Evolutionary conservation across 805 yeast species (phyloP).

Genomic region (Metschnikowia reukaufii): DNA sequence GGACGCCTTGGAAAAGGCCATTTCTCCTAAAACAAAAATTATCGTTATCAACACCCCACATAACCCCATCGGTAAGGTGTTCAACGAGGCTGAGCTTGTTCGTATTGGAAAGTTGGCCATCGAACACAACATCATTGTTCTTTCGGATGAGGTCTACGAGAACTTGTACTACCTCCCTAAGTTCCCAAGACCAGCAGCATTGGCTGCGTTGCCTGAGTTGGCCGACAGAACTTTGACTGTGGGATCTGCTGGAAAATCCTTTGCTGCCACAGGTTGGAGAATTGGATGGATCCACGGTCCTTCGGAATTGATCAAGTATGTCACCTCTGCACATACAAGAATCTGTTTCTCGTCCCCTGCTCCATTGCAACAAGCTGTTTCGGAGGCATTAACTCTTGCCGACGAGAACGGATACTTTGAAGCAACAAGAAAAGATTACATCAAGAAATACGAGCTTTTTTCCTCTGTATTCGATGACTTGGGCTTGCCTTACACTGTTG

Average conservation of each 20-base stretch:
- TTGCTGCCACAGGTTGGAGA: slow-evolving; percentile 99
- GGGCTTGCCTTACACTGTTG: slow-evolving; percentile 81
- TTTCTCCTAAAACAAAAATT: slow-evolving; percentile 76
- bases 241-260: slow-evolving; percentile 96
- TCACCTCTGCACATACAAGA: slow-evolving; percentile 87
- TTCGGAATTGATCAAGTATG: slow-evolving; percentile 76
- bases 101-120: slow-evolving; percentile 81
- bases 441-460: slow-evolving; percentile 70
- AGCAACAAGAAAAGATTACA: slow-evolving; percentile 64
- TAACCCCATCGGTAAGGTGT: slow-evolving; percentile 93
- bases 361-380: slow-evolving; percentile 90
- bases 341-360: slow-evolving; percentile 90
- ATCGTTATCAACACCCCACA: slow-evolving; percentile 92
- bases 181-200: slow-evolving; percentile 82
- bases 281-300: slow-evolving; percentile 94
- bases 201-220: slow-evolving; percentile 66
- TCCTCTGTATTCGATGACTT: slow-evolving; percentile 80
- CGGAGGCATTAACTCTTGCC: slow-evolving; percentile 71
- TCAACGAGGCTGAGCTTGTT: slow-evolving; percentile 69
- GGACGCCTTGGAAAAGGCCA: slow-evolving; percentile 68
- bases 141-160: slow-evolving; percentile 96
- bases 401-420: slow-evolving; percentile 64
- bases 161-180: slow-evolving; percentile 68
- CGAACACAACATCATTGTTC: slow-evolving; percentile 74
- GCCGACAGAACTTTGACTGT: slow-evolving; percentile 80